Percentiles rank a stretch among this genome's conserved stretches.
Evolutionary conservation across 768 basidiomycete genomes (phyloP).

Genomic region (Psilocybe azurescens): DNA sequence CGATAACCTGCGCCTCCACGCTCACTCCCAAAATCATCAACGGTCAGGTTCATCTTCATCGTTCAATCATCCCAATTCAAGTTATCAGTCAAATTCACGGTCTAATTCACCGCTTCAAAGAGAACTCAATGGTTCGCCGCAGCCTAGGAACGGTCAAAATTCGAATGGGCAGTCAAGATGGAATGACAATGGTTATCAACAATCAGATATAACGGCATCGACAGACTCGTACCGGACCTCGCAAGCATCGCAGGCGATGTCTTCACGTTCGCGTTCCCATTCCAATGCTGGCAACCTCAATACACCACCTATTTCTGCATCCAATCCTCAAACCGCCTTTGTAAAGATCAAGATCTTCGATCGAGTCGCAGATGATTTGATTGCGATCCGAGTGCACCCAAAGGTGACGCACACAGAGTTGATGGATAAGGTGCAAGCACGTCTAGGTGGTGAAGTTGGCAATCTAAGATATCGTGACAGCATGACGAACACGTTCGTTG

Average conservation of each 20-base stretch:
- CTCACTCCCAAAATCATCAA: constrained; percentile 53
- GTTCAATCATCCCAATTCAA: constrained; percentile 41
- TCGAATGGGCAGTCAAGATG: constrained; percentile 31
- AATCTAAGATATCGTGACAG: constrained; percentile 80
- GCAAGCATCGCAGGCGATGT: constrained; percentile 58
- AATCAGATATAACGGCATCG: constrained; percentile 44
- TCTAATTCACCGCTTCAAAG: constrained; percentile 41
- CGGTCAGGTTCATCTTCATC: constrained; percentile 57
- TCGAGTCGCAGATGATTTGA: constrained; percentile 89
- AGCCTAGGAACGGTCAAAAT: constrained; percentile 32
- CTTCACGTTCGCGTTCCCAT: constrained; percentile 61
- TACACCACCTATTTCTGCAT: constrained; percentile 75
- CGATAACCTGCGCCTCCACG: constrained; percentile 46
- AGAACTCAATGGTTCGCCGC: constrained; percentile 38
- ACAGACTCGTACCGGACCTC: constrained; percentile 56
- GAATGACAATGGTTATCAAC: constrained; percentile 32
- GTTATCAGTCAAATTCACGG: constrained; percentile 48
- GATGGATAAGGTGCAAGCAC: constrained; percentile 89
- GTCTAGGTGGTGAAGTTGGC: constrained; percentile 76
- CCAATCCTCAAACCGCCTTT: constrained; percentile 84
- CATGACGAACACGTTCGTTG: constrained; percentile 65
- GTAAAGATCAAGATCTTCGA: constrained; percentile 99
- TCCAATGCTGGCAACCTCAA: constrained; percentile 63
- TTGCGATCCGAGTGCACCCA: constrained; percentile 97
- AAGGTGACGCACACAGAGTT: constrained; percentile 84